These are phyloP conservation scores for Malbranchea zuffiana DNA, from an alignment of 2,329 filamentous ascomycete genomes.

Conservation along the genomic window DNA sequence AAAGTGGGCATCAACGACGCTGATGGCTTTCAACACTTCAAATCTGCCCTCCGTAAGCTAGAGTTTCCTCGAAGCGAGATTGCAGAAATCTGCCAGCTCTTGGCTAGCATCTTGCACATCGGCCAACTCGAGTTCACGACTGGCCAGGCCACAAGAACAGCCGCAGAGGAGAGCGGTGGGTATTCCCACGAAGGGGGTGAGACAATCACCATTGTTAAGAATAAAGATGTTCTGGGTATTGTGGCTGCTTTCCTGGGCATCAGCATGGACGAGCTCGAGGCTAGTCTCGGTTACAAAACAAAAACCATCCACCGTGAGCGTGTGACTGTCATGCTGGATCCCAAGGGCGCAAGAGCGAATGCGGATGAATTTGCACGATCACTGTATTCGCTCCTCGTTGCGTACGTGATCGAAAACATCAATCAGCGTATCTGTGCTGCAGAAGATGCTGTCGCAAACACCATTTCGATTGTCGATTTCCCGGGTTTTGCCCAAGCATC, in stretches of 20 bases:
- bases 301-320: conserved; percentile 93
- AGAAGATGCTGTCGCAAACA: conserved; percentile 85
- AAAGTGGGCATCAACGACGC: conserved; percentile 95
- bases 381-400: conserved; percentile 84
- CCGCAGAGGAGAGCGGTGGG: conserved; percentile 83
- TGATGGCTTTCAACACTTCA: conserved; percentile 95
- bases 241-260: conserved; percentile 94
- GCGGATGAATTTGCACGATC: conserved; percentile 90
- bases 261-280: conserved; percentile 67
- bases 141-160: conserved; percentile 64
- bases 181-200: conserved; percentile 92
- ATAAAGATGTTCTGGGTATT: conserved; percentile 77
- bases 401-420: conserved; percentile 84
- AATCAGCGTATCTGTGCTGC: conserved; percentile 81
- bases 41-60: conserved; percentile 83
- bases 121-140: conserved; percentile 91
- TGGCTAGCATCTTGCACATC: conserved; percentile 91
- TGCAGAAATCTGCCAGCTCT: conserved; percentile 89
- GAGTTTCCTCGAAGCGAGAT: conserved; percentile 91
- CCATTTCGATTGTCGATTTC: conserved; percentile 90
- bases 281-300: conserved; percentile 85
- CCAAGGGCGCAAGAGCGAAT: conserved; percentile 76
- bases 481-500: conserved; percentile 82
- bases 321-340: conserved; percentile 97
- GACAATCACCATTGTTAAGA: conserved; percentile 75